These are phyloP conservation scores for Vaccinium macrocarpon DNA, from an alignment of 148 eudicot species.

Conservation along the genomic window DNA sequence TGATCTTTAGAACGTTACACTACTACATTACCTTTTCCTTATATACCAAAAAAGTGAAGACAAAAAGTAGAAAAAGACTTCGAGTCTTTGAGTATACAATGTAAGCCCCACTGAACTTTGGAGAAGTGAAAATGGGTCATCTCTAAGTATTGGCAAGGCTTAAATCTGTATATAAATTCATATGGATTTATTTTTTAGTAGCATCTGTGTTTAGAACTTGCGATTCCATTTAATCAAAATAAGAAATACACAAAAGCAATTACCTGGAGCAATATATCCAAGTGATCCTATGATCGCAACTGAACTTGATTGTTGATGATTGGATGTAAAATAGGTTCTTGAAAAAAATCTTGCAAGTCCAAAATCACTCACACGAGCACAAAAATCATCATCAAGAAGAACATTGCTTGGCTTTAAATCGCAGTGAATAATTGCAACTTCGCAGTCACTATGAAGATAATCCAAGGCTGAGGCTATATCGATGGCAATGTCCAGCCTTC, in stretches of 20 bases:
- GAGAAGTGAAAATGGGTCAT: not conserved
- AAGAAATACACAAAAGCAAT: no score
- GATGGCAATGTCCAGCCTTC: conserved; percentile 16
- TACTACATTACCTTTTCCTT: not conserved
- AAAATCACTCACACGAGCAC: no score
- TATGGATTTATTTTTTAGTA: no score
- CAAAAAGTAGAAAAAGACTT: not conserved
- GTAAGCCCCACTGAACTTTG: not conserved
- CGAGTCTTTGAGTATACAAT: not conserved
- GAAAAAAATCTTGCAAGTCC: no score
- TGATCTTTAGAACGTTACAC: not conserved
- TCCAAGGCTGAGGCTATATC: conserved; percentile 17
- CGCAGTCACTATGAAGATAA: conserved; percentile 12
- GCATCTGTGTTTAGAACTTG: no score
- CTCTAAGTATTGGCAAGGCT: not conserved
- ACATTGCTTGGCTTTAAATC: not conserved
- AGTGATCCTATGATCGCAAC: no score
- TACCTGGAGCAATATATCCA: no score
- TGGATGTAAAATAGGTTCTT: no score
- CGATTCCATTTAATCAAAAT: no score
- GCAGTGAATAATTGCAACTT: not conserved
- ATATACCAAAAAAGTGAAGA: not conserved
- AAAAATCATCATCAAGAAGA: no score
- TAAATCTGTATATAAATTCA: no score
- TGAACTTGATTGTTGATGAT: no score